A percentile compares a stretch with the other conserved stretches of the same genome.
Conservation (phyloP, 179 eudicot species). For the Gypsophila paniculata region DNA sequence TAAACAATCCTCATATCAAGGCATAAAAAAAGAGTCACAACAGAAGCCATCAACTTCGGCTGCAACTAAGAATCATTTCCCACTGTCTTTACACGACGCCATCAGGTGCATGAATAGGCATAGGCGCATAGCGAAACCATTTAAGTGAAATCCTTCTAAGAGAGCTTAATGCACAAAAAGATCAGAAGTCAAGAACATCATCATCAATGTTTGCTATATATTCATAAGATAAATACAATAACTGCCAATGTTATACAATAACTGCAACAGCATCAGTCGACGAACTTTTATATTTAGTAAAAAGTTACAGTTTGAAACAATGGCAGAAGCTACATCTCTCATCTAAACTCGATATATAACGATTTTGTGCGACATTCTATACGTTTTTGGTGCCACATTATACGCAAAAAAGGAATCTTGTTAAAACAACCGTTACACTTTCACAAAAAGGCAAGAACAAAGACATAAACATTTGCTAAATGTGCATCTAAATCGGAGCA, state of each 20-base stretch:
- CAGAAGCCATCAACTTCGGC: slow-evolving; percentile 4
- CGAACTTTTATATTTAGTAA: neutral
- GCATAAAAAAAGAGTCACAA: neutral
- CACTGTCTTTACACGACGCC: slow-evolving; percentile 5
- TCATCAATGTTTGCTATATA: neutral
- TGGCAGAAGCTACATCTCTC: neutral
- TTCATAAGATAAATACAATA: neutral
- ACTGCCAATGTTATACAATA: neutral
- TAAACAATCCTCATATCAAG: slow-evolving; percentile 1
- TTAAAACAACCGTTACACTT: neutral
- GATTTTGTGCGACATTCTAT: neutral
- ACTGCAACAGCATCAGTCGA: neutral
- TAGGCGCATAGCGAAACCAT: neutral
- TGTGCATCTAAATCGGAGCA: neutral
- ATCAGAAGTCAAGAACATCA: neutral
- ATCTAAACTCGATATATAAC: neutral
- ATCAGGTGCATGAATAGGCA: neutral
- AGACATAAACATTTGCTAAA: slow-evolving; percentile 8
- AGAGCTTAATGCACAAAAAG: neutral
- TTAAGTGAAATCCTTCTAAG: neutral
- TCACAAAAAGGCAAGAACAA: neutral
- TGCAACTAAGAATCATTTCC: neutral
- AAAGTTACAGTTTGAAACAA: neutral
- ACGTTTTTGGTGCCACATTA: neutral
- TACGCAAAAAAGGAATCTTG: too few species aligned